These are phyloP conservation scores for Clitopilus hobsonii DNA, from an alignment of 768 basidiomycete species.

Conservation along the genomic window DNA sequence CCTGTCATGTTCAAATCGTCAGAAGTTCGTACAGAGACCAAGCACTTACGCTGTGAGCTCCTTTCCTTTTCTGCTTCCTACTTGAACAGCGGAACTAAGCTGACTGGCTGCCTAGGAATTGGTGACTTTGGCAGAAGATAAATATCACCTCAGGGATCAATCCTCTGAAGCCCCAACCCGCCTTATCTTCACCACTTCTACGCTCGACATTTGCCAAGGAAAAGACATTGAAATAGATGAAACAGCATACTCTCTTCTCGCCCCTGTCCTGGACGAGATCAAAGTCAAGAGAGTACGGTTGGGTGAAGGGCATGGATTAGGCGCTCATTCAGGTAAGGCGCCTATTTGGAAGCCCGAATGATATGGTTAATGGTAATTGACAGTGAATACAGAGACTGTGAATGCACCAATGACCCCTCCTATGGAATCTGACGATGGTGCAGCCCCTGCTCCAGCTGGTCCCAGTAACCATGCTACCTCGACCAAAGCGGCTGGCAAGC, in stretches of 20 bases:
- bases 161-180: background rate
- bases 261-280: conserved; percentile 22
- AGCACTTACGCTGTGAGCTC: conserved; percentile 17
- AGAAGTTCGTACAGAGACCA: conserved; percentile 21
- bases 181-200: conserved; percentile 17
- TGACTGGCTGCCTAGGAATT: conserved; percentile 16
- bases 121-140: conserved; percentile 7
- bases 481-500: background rate
- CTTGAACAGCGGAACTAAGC: background rate
- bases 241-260: conserved; percentile 23
- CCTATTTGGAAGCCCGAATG: background rate
- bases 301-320: background rate
- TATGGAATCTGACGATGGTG: background rate
- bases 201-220: conserved; percentile 24
- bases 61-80: background rate
- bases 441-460: background rate
- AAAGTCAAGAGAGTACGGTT: conserved; percentile 7
- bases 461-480: background rate
- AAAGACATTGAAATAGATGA: conserved; percentile 23
- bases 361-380: background rate
- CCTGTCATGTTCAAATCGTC: conserved; percentile 13
- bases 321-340: background rate
- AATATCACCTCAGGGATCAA: conserved; percentile 14
- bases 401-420: background rate
- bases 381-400: background rate